phyloP scores from a whole-genome alignment of 2,329 filamentous ascomycete species.

The Colletotrichum musae region DNA sequence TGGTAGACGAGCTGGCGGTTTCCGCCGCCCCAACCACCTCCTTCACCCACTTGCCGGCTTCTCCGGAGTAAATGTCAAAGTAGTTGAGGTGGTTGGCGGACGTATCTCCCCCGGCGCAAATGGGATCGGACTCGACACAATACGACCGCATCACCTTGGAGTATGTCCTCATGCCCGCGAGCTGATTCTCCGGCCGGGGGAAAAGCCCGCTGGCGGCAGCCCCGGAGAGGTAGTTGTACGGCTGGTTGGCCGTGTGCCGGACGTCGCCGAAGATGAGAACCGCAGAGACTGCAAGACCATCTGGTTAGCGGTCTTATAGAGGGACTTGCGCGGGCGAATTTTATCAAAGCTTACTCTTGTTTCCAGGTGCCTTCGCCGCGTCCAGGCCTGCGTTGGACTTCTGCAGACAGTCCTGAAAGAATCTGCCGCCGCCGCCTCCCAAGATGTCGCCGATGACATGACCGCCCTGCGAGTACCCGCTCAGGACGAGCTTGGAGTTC shows the following conservation, averaged over 20 bases:
- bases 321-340: no score
- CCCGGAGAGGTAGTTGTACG: slow-evolving; percentile 51
- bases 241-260: slow-evolving; percentile 52
- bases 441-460: slow-evolving; percentile 56
- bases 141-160: slow-evolving; percentile 49
- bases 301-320: neutral
- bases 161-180: slow-evolving; percentile 48
- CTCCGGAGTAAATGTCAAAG: slow-evolving; percentile 34
- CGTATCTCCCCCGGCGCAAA: slow-evolving; percentile 54
- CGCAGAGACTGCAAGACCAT: slow-evolving; percentile 47
- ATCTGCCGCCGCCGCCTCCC: slow-evolving; percentile 52
- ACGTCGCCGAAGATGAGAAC: slow-evolving; percentile 53
- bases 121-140: slow-evolving; percentile 54
- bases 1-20: slow-evolving; percentile 3
- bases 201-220: slow-evolving; percentile 46
- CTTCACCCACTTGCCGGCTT: slow-evolving; percentile 37
- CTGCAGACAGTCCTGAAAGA: slow-evolving; percentile 50
- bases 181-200: slow-evolving; percentile 49
- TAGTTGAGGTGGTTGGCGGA: slow-evolving; percentile 54
- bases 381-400: slow-evolving; percentile 46
- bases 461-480: slow-evolving; percentile 58
- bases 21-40: slow-evolving; percentile 18
- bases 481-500: slow-evolving; percentile 56
- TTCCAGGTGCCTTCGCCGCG: slow-evolving; percentile 47
- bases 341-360: slow-evolving; percentile 48